Evolutionary conservation across 1,284 basidiomycete species (phyloP).

Genomic region (Moesziomyces parantarcticus): DNA sequence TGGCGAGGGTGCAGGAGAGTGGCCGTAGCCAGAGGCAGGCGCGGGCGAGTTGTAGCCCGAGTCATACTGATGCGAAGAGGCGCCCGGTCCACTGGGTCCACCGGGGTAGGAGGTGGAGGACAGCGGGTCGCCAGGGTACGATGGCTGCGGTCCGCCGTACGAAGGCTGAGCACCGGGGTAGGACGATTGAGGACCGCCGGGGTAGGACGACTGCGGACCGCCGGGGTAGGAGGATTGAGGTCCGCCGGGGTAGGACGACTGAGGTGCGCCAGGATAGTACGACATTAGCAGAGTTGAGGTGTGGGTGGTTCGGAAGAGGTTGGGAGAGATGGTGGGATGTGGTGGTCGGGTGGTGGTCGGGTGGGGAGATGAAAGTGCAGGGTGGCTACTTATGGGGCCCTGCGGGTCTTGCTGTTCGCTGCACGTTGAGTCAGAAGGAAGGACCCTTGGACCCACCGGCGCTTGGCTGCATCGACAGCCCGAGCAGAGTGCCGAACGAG

Average conservation of each 20-base stretch:
- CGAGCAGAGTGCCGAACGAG: constrained; percentile 2
- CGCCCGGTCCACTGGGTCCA: constrained; percentile 19
- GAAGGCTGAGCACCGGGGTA: constrained; percentile 34
- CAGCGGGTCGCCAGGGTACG: constrained; percentile 30
- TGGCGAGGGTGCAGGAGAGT: constrained; percentile 16
- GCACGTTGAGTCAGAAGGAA: background rate
- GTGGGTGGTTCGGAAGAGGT: constrained; percentile 5
- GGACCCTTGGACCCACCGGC: background rate
- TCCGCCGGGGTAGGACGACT: constrained; percentile 34
- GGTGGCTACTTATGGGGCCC: constrained; percentile 10
- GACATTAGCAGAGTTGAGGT: background rate
- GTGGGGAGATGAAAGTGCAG: background rate
- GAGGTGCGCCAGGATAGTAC: constrained; percentile 31
- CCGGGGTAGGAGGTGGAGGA: constrained; percentile 21
- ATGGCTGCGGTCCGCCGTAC: constrained; percentile 18
- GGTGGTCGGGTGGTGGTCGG: background rate
- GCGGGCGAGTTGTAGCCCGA: constrained; percentile 15
- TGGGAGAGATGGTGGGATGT: constrained; percentile 2
- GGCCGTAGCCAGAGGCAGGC: constrained; percentile 11
- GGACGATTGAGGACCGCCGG: constrained; percentile 31
- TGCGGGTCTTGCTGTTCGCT: no score
- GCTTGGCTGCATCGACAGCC: background rate
- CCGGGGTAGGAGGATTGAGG: constrained; percentile 28
- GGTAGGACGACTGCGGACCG: constrained; percentile 29
- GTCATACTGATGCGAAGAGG: constrained; percentile 24